phyloP scores from a whole-genome alignment of 2,329 filamentous ascomycete genomes.

The Magnaporthales sp. region DNA sequence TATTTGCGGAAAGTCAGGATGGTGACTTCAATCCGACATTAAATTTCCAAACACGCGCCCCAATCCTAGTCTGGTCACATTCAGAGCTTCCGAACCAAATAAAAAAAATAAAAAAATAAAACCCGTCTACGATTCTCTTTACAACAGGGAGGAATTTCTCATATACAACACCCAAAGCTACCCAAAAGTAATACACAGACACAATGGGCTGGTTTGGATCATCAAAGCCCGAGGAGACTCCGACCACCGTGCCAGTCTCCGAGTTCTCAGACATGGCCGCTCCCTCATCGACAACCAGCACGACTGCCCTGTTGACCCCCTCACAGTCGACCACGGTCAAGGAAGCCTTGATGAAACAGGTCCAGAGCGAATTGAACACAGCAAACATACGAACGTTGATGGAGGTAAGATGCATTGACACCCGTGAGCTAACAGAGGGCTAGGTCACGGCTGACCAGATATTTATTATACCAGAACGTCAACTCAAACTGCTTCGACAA shows the following conservation, averaged over 20 bases:
- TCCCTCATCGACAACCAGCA: neutral
- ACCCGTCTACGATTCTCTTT: neutral
- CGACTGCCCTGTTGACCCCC: neutral
- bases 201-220: slow-evolving; percentile 10
- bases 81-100: neutral
- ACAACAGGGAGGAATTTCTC: neutral
- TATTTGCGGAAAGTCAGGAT: neutral
- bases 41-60: neutral
- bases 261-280: slow-evolving; percentile 4
- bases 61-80: neutral
- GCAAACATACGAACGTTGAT: slow-evolving; percentile 63
- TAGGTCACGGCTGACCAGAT: neutral
- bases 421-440: neutral
- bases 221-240: slow-evolving; percentile 9
- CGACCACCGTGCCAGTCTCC: slow-evolving; percentile 7
- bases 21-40: neutral
- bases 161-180: neutral
- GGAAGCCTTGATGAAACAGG: slow-evolving; percentile 55
- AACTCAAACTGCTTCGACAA: slow-evolving; percentile 75
- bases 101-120: neutral
- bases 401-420: slow-evolving; percentile 38
- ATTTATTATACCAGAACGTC: slow-evolving; percentile 49
- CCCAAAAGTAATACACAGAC: neutral
- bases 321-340: slow-evolving; percentile 46
- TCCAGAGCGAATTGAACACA: slow-evolving; percentile 55